Evolutionary conservation across 768 basidiomycete species (phyloP), one percentile per base, ranked within the genome.

Genomic region (Hericium rajendrae): DNA sequence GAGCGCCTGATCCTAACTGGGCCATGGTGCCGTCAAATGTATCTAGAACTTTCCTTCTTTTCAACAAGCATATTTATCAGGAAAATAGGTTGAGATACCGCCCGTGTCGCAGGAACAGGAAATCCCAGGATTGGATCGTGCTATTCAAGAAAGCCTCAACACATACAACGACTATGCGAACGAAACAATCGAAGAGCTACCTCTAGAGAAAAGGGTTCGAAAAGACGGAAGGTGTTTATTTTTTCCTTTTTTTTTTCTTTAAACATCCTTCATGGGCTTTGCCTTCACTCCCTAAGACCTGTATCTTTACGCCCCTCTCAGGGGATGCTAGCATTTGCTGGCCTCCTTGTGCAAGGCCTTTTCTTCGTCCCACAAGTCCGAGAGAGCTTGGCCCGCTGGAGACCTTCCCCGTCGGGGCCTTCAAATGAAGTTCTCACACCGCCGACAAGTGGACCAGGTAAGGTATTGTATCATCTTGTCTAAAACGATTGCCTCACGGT

Each of bases 321-420:
- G 20, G 69, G 80, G 1, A 70, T 73, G 0, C 70, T 80, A 26
- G 76, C 78, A 2, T 84, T 86, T 59, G 83, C 84, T 22, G 79
- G 83, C 1, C 69, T 88, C 64, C 76, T 88, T 53, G 64, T 85
- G 2, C 83, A 86, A 66, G 81, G 79, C 0, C 63, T 91, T 3
- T 88, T 79, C 65, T 80, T 78, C 58, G 76, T 91, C 4, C 88
- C 88, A 2, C 88, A 90, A 75, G 78, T 90, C 48, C 76, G 85
- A 24, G 63, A 70, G 49, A 69, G 68, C 4, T 66, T 76, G 51
- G 68, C 76, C 2, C 59, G 57, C 12, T 78, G 75, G 74, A 55
- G 54, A 16, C 60, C 59, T 8, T 55, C 37, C 2, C 16, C 22
- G 22, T 38, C 62, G 10, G 63, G 58, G 2, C 40, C 57, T 24